Conservation (phyloP, 176 grass and related monocot species). For the Hordeum marinum region DNA sequence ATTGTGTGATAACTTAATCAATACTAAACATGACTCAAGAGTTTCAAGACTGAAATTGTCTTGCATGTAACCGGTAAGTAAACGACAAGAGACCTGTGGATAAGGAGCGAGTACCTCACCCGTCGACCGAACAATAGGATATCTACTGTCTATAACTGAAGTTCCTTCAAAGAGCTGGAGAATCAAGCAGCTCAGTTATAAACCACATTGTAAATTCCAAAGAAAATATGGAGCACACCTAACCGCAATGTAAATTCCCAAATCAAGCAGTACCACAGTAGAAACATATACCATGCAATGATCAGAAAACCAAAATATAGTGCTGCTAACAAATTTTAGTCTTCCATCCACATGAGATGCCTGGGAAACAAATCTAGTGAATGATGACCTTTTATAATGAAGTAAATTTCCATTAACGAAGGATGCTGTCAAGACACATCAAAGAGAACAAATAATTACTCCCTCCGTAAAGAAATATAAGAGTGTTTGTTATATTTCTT, state of each 20-base stretch:
- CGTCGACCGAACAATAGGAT: neutral
- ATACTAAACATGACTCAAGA: neutral
- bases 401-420: neutral
- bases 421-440: neutral
- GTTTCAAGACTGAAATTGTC: neutral
- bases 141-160: neutral
- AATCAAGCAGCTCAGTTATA: neutral
- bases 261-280: neutral
- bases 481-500: too few relatives aligned
- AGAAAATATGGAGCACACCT: neutral
- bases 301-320: neutral
- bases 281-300: neutral
- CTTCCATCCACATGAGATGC: neutral
- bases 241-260: neutral
- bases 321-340: neutral
- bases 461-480: too few relatives aligned
- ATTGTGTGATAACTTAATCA: neutral
- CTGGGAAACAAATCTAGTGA: neutral
- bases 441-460: neutral
- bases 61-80: neutral
- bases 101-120: neutral
- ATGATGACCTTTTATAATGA: neutral
- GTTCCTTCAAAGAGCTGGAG: neutral
- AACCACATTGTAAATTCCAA: neutral
- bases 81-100: neutral